Conservation (phyloP, 2,329 filamentous ascomycete genomes). For the Colletotrichum chrysophilum region DNA sequence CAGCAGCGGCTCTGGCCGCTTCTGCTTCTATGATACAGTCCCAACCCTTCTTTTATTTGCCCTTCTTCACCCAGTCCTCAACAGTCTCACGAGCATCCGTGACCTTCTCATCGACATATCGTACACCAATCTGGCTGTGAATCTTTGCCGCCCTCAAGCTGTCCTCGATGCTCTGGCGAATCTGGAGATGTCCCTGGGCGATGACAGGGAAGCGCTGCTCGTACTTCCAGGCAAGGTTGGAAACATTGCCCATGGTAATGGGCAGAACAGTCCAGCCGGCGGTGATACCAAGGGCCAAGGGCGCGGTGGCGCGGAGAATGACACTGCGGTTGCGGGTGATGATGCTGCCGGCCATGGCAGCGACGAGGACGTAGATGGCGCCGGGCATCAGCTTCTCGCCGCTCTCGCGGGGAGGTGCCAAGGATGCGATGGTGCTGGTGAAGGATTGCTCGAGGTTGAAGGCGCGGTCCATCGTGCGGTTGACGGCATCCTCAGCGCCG, state of each 20-base stretch:
- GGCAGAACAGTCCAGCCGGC: constrained; percentile 87
- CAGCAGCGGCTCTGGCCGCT: constrained; percentile 19
- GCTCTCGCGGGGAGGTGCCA: constrained; percentile 84
- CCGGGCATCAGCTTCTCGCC: constrained; percentile 92
- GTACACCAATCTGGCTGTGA: constrained; percentile 73
- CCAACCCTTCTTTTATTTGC: constrained; percentile 61
- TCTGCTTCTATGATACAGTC: constrained; percentile 24
- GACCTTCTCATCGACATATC: constrained; percentile 82
- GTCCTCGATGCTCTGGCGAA: constrained; percentile 71
- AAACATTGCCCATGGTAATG: constrained; percentile 87
- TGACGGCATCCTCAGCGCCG: constrained; percentile 80
- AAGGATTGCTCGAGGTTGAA: constrained; percentile 89
- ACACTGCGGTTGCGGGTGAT: constrained; percentile 87
- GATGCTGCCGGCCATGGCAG: constrained; percentile 94
- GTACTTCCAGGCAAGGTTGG: constrained; percentile 87
- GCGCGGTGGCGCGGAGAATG: constrained; percentile 77
- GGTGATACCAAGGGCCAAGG: constrained; percentile 79
- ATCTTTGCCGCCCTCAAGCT: constrained; percentile 76
- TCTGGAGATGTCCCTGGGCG: constrained; percentile 78
- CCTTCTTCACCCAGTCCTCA: constrained; percentile 92
- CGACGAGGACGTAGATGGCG: constrained; percentile 88
- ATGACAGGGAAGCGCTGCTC: constrained; percentile 88
- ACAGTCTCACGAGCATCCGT: constrained; percentile 75
- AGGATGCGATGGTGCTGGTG: constrained; percentile 84
- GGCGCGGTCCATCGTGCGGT: constrained; percentile 78